A percentile compares a stretch with the other conserved stretches of the same genome.
Evolutionary conservation across 1,139 yeast genomes (phyloP).

Genomic region (Geotrichum candidum): DNA sequence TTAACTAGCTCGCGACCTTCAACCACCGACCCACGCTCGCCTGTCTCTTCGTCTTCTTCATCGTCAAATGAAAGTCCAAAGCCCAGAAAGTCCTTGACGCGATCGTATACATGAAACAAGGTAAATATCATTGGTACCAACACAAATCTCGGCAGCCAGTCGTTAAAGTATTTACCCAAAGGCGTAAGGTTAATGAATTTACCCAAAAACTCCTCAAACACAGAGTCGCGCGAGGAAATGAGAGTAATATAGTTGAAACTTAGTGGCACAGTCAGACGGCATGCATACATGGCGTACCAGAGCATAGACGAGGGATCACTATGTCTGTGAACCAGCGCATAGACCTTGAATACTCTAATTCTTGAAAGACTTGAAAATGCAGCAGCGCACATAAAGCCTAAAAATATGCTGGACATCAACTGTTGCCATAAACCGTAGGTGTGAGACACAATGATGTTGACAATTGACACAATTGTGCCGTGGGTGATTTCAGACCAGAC

Average conservation of each 20-base stretch:
- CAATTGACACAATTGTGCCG: slow-evolving; percentile 57
- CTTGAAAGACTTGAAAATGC: slow-evolving; percentile 62
- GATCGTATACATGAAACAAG: slow-evolving; percentile 63
- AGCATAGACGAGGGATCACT: slow-evolving; percentile 72
- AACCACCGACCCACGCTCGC: slow-evolving; percentile 25
- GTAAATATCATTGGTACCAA: slow-evolving; percentile 62
- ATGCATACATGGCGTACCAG: slow-evolving; percentile 74
- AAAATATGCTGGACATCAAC: slow-evolving; percentile 40
- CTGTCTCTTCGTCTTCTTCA: slow-evolving; percentile 44
- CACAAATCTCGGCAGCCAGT: slow-evolving; percentile 67
- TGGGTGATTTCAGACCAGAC: slow-evolving; percentile 72
- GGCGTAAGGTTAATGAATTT: slow-evolving; percentile 70
- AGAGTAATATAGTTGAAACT: slow-evolving; percentile 73
- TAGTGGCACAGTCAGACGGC: slow-evolving; percentile 76
- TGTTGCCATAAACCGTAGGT: slow-evolving; percentile 35
- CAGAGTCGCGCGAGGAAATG: slow-evolving; percentile 44
- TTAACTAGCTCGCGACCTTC: slow-evolving; percentile 38
- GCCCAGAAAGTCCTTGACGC: slow-evolving; percentile 47
- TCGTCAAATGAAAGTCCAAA: slow-evolving; percentile 47
- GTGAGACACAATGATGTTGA: slow-evolving; percentile 44
- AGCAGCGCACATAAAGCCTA: slow-evolving; percentile 63
- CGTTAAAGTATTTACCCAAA: slow-evolving; percentile 64
- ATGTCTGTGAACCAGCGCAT: slow-evolving; percentile 59
- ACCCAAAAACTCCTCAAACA: slow-evolving; percentile 56
- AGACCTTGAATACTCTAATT: slow-evolving; percentile 65